Base-by-base conservation (phyloP, 257 asterid species). In the Echium plantagineum region DNA sequence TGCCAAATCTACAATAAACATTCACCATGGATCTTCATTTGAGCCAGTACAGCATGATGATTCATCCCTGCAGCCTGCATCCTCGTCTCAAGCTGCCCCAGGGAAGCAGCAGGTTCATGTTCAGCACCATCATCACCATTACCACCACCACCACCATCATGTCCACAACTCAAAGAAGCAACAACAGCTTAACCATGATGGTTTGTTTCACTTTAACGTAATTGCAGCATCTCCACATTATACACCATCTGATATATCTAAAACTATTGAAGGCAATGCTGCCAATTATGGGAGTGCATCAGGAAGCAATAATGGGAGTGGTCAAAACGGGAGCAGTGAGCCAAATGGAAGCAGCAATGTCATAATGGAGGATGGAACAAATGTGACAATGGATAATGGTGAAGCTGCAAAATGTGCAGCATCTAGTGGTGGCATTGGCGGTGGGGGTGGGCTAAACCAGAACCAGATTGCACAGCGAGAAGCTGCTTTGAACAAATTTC, bases 111-210 rank as follows among this genome's bases (percentile, higher is more conserved):
- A 69, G 55, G 19, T 65, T 55, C 82, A 79, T 62, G 82, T 76
- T 35, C 80, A 76, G 70, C 75, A 73, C 66, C 84, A 79, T 58
- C 81, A 79, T 24, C 82, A 79, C 61, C 82, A 79, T 60, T 65
- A 79, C 60, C 80, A 2, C 49, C 49, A 79, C n/a, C 81, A 79
- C 17, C 81, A 79, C 57, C 81, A 79, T 67, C 81, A 73, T 58
- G 68, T 71, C 66, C 77, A 68, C 52, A 60, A 58, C 53, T n/a
- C 49, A 66, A 69, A 73, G 67, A 65, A 60, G 57, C 69, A 69
- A 57, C 70, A 60, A 42, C 71, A 61, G 48, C 71, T 58, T 16
- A 69, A 66, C 10, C 24, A 46, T 31, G 76, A 69, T 21, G 70
- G 59, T 55, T 46, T 66, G 55, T 70, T 78, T 53, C 35, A 46